These are phyloP conservation scores for Suillus subalutaceus DNA, from an alignment of 768 basidiomycete genomes.

Conservation along the genomic window DNA sequence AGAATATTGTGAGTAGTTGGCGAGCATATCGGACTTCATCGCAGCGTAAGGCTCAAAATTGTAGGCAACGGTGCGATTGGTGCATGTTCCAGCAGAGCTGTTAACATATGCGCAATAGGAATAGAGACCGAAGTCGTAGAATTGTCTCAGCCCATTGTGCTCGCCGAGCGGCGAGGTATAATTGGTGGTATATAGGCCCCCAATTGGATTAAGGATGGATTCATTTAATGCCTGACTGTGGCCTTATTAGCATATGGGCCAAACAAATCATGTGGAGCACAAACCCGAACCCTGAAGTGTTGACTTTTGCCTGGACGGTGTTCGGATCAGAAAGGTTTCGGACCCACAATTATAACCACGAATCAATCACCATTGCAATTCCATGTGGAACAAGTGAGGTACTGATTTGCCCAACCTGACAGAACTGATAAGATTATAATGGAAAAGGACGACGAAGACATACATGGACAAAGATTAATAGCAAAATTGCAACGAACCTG, in stretches of 20 bases:
- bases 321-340: slow-evolving; percentile 19
- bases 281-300: slow-evolving; percentile 74
- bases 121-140: slow-evolving; percentile 82
- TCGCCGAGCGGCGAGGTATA: slow-evolving; percentile 60
- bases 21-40: slow-evolving; percentile 67
- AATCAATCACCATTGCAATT: slow-evolving; percentile 68
- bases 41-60: slow-evolving; percentile 67
- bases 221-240: slow-evolving; percentile 47
- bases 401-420: slow-evolving; percentile 81
- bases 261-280: slow-evolving; percentile 20
- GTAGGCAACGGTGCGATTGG: slow-evolving; percentile 58
- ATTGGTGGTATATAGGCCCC: slow-evolving; percentile 68
- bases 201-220: slow-evolving; percentile 58
- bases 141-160: slow-evolving; percentile 62
- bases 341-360: slow-evolving; percentile 10
- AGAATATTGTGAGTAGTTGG: slow-evolving; percentile 62
- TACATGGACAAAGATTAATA: slow-evolving; percentile 82
- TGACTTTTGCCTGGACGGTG: slow-evolving; percentile 58
- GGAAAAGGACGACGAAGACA: slow-evolving; percentile 31
- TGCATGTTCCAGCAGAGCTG: slow-evolving; percentile 60
- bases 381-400: slow-evolving; percentile 70
- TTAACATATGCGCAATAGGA: slow-evolving; percentile 76
- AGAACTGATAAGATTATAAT: slow-evolving; percentile 26
- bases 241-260: background rate
- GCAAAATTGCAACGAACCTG: slow-evolving; percentile 42